Percentiles rank a stretch among this genome's conserved stretches.
phyloP scores from a whole-genome alignment of 768 basidiomycete species.

The Epithele typhae region DNA sequence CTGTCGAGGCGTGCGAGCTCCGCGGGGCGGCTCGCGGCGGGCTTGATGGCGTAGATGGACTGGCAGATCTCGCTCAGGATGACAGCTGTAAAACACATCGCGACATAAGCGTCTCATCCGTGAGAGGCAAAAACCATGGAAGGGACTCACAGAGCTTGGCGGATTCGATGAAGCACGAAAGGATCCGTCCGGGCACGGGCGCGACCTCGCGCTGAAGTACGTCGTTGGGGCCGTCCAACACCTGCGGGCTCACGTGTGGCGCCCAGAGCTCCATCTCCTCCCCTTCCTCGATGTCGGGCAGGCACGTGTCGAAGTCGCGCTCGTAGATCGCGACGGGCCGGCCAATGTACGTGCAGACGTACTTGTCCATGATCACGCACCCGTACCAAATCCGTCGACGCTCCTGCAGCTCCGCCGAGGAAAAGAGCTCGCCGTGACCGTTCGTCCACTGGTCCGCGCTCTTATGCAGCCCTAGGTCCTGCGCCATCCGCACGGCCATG shows the following conservation, averaged over 20 bases:
- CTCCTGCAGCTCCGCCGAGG: constrained; percentile 58
- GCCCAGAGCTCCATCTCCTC: constrained; percentile 61
- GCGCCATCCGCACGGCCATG: constrained; percentile 91
- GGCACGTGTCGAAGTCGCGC: constrained; percentile 67
- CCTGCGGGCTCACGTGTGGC: constrained; percentile 36
- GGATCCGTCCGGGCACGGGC: constrained; percentile 42
- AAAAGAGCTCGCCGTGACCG: constrained; percentile 52
- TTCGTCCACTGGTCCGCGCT: constrained; percentile 74
- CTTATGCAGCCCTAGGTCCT: constrained; percentile 82
- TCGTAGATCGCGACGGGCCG: constrained; percentile 74
- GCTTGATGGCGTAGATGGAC: constrained; percentile 63
- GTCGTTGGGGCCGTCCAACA: constrained; percentile 22
- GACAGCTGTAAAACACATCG: constrained; percentile 49
- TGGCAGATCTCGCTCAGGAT: constrained; percentile 69
- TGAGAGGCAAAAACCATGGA: constrained; percentile 1
- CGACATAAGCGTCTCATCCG: no score
- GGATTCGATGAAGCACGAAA: constrained; percentile 80
- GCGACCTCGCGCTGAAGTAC: constrained; percentile 17
- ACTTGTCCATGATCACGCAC: constrained; percentile 76
- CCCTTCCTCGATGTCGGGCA: constrained; percentile 61
- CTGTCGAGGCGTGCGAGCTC: constrained; percentile 59
- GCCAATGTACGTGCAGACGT: constrained; percentile 76
- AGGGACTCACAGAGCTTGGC: constrained; percentile 57
- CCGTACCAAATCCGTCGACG: constrained; percentile 74
- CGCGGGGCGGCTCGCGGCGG: constrained; percentile 48